Percentiles rank a stretch among this genome's conserved stretches.
phyloP scores from a whole-genome alignment of 176 grass and related monocot genomes.

The Alopecurus myosuroides region DNA sequence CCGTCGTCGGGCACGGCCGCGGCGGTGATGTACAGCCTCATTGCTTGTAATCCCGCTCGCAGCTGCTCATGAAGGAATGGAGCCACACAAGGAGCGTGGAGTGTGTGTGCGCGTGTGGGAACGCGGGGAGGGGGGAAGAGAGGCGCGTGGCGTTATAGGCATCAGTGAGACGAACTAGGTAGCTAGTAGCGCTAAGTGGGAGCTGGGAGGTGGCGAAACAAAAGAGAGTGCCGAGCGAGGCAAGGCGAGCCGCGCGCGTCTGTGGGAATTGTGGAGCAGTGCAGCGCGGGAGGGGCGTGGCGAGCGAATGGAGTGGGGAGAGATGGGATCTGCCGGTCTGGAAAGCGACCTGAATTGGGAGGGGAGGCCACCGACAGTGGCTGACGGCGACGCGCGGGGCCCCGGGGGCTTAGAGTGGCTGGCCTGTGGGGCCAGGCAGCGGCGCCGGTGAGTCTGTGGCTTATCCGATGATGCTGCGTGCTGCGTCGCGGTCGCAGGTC shows the following conservation, averaged over 20 bases:
- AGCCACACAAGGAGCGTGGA: background rate
- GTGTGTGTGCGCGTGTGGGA: background rate
- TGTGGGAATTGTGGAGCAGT: background rate
- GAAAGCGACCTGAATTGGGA: conserved; percentile 15
- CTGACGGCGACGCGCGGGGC: background rate
- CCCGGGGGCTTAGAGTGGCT: background rate
- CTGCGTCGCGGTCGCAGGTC: background rate
- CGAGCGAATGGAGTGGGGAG: background rate
- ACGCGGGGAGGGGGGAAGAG: background rate
- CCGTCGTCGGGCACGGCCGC: background rate
- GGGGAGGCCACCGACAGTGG: conserved; percentile 30
- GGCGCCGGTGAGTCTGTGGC: background rate
- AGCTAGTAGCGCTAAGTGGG: background rate
- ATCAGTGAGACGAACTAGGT: background rate
- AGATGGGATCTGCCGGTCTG: conserved; percentile 7
- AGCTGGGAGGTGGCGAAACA: background rate
- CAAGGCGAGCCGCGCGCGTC: background rate
- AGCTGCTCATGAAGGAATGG: background rate
- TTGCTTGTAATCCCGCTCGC: background rate
- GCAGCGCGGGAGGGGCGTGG: background rate
- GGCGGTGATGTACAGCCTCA: conserved; percentile 57
- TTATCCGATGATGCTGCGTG: conserved; percentile 23
- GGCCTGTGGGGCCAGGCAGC: background rate
- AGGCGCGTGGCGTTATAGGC: background rate
- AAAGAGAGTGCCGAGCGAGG: background rate